Base-by-base conservation (phyloP, 1,139 yeast genomes). In the Meyerozyma carpophila region DNA sequence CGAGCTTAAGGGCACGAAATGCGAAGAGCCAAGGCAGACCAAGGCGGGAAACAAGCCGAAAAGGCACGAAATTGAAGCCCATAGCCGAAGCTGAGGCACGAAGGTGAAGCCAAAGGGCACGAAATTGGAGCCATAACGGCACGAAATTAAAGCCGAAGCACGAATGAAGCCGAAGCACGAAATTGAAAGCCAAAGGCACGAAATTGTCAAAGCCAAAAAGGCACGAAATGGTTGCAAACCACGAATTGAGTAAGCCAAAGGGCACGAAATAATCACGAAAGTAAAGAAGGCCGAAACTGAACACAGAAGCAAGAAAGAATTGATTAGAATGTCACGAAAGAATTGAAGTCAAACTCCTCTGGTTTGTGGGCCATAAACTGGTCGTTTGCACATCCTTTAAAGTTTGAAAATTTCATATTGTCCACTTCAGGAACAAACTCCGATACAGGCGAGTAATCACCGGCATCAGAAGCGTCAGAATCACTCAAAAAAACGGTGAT, bases 321-420 rank as follows among this genome's bases (percentile, higher is more conserved):
- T 7, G 29, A 45, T 41, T 50, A 63, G 31, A 61, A 54, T 24
- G 65, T 55, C 39, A 66, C 62, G 48, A 65, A 66, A 14, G 62
- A 56, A 50, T 58, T 55, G 41, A 66, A 57, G 50, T 64, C 69
- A 44, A 66, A 61, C 16, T 62, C 69, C 6, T 63, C 66, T 37
- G 56, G 63, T 42, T 55, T 62, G 36, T 53, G 60, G 37, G 45
- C 44, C 41, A 64, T 52, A 46, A 59, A 59, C 40, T 58, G 62
- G 43, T 59, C 61, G 39, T 56, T 50, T 16, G 59, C 61, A 41
- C 62, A 57, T 40, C 48, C 45, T 24, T 42, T 42, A 40, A 45
- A 46, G 26, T n/a, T 11, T 25, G 26, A 21, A 20, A 21, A 10
- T 21, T 18, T 34, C 20, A 57, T 50, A 14, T 43, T 48, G 38